Conservation (phyloP, 2,329 filamentous ascomycete species). For the Botrytis tulipae region DNA sequence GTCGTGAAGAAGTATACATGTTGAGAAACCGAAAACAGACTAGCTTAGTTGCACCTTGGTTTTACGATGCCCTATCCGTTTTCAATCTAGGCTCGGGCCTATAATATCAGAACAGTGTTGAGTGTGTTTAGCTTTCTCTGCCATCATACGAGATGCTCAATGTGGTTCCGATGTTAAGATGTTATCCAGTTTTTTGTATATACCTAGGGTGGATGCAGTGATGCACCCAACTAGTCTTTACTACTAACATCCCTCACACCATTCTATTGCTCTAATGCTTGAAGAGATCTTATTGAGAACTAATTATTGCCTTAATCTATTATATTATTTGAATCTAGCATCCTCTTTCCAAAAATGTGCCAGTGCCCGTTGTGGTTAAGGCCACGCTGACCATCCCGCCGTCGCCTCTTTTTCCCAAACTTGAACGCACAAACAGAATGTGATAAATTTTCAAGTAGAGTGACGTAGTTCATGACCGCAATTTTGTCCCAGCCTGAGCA, state of each 20-base stretch:
- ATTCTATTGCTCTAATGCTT: background rate
- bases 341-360: background rate
- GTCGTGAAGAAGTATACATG: background rate
- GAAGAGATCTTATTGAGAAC: background rate
- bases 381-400: background rate
- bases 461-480: background rate
- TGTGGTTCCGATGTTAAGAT: background rate
- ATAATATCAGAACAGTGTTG: background rate
- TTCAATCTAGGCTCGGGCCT: background rate
- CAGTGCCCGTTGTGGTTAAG: background rate
- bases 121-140: background rate
- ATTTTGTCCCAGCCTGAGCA: background rate
- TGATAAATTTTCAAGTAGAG: background rate
- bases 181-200: background rate
- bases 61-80: background rate
- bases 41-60: background rate
- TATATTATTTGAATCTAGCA: background rate
- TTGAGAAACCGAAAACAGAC: background rate
- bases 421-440: background rate
- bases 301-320: background rate
- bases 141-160: background rate
- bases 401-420: background rate
- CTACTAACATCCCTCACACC: background rate
- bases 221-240: background rate
- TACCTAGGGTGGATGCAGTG: background rate